Evolutionary conservation across 768 basidiomycete species (phyloP).

Genomic region (Coprinellus micaceus): DNA sequence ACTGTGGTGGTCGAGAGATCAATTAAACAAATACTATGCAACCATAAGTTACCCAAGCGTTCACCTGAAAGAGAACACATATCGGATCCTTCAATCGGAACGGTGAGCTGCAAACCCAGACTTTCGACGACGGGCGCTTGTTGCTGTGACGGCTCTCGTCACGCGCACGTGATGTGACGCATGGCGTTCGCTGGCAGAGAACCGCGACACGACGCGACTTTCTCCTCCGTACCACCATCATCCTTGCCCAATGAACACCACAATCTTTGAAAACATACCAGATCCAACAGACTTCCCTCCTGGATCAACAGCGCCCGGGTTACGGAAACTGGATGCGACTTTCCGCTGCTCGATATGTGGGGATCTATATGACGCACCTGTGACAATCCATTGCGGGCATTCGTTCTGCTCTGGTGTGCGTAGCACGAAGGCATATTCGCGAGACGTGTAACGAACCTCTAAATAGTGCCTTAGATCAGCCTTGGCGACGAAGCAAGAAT

Average conservation of each 20-base stretch:
- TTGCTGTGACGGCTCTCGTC: no score
- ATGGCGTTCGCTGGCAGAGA: no score
- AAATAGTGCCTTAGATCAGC: slow-evolving; percentile 67
- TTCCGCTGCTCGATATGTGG: slow-evolving; percentile 75
- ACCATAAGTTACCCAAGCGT: no score
- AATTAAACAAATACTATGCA: no score
- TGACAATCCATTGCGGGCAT: slow-evolving; percentile 73
- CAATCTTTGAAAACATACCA: slow-evolving; percentile 15
- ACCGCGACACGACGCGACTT: no score
- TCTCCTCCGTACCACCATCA: no score
- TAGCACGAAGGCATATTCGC: background rate
- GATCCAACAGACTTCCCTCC: slow-evolving; percentile 73
- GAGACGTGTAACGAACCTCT: background rate
- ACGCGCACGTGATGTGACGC: no score
- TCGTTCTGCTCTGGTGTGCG: slow-evolving; percentile 77
- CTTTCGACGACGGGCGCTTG: no score
- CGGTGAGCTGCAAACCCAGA: no score
- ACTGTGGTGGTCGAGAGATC: no score
- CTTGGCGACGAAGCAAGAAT: slow-evolving; percentile 57
- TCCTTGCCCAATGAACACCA: background rate
- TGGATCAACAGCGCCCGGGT: slow-evolving; percentile 40
- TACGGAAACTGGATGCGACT: slow-evolving; percentile 60
- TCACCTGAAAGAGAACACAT: no score
- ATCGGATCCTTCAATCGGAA: no score
- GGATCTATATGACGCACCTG: slow-evolving; percentile 69